These are phyloP conservation scores for Fusarium irregulare DNA, from an alignment of 2,329 filamentous ascomycete species.

Conservation along the genomic window DNA sequence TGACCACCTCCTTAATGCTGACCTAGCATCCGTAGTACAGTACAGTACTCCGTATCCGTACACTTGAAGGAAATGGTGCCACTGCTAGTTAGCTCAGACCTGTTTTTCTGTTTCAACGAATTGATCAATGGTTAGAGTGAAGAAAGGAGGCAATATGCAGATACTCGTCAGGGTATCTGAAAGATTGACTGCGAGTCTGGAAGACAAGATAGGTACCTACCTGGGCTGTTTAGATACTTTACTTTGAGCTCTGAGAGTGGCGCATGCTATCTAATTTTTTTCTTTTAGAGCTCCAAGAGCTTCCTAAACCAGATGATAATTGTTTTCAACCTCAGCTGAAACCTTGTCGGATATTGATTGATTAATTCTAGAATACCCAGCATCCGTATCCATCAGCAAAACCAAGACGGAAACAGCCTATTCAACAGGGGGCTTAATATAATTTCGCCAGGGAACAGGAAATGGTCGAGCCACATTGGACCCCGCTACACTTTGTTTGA, in stretches of 20 bases:
- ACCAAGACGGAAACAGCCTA: conserved; percentile 1
- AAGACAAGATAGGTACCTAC: neutral
- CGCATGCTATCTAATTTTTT: neutral
- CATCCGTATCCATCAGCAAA: neutral
- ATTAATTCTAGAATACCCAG: conserved; percentile 20
- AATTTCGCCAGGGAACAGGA: conserved; percentile 43
- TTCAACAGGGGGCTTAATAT: conserved; percentile 32
- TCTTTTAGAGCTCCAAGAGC: neutral
- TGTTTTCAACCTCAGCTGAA: neutral
- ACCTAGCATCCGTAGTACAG: neutral
- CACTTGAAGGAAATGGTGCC: conserved; percentile 13
- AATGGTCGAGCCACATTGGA: conserved; percentile 45
- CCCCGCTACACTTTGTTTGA: conserved; percentile 31
- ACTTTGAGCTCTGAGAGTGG: neutral
- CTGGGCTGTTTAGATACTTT: neutral
- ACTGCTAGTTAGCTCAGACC: conserved; percentile 11
- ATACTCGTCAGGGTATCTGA: neutral
- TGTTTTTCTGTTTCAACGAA: conserved; percentile 8
- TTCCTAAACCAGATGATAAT: neutral
- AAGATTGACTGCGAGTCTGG: neutral
- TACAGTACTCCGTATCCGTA: too few relatives aligned
- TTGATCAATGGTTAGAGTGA: neutral
- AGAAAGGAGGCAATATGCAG: neutral
- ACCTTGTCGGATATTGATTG: conserved; percentile 11
- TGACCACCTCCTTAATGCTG: conserved; percentile 23